These are phyloP conservation scores for Fraxinus sp. DNA, from an alignment of 305 asterid species.

Conservation along the genomic window DNA sequence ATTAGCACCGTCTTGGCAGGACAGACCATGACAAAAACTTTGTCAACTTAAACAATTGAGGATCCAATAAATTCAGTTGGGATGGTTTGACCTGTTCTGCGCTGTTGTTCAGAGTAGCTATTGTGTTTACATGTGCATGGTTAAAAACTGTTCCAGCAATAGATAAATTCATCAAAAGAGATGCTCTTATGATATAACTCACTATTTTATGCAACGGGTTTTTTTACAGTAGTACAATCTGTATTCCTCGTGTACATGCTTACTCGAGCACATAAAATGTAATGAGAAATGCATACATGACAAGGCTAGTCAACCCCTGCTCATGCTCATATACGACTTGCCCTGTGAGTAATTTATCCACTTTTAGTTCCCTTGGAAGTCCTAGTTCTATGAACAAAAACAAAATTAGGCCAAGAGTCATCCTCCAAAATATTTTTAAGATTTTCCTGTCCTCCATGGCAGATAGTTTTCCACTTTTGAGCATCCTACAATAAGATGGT, in stretches of 20 bases:
- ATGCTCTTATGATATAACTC: background rate
- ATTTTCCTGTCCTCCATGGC: background rate
- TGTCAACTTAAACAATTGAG: background rate
- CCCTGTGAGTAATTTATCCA: background rate
- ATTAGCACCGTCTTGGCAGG: background rate
- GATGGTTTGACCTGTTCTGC: background rate
- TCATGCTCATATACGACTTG: background rate
- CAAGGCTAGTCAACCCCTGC: background rate
- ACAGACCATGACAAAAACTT: background rate
- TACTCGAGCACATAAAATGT: background rate
- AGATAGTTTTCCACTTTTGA: background rate
- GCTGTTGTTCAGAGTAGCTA: background rate
- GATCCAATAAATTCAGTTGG: background rate
- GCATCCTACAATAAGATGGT: background rate
- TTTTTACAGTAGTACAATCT: background rate
- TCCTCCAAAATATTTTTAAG: background rate
- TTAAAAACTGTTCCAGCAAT: background rate
- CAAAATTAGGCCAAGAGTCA: background rate
- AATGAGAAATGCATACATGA: background rate
- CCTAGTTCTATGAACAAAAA: background rate
- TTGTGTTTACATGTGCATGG: background rate
- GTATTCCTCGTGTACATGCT: background rate
- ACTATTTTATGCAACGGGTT: background rate
- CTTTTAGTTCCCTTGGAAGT: slow-evolving; percentile 1
- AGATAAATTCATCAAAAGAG: background rate